These are phyloP conservation scores for Mucuna pruriens DNA, from an alignment of 306 rosid genomes.

Conservation along the genomic window DNA sequence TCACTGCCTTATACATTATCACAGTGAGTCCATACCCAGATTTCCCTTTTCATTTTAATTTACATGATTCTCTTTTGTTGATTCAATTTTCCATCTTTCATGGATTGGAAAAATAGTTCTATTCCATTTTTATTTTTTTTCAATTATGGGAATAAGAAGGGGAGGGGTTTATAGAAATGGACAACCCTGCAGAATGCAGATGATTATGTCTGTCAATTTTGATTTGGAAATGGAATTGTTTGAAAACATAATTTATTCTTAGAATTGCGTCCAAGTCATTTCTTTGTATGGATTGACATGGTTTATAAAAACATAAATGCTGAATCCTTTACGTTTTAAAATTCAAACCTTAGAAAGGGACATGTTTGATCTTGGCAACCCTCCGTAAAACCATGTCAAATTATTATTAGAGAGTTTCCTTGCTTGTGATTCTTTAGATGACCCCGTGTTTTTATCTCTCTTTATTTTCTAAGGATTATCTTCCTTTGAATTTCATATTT, in stretches of 20 bases:
- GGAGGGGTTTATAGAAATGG: background rate
- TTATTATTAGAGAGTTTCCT: background rate
- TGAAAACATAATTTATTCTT: conserved; percentile 7
- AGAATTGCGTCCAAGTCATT: background rate
- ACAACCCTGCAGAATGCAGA: background rate
- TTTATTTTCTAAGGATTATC: background rate
- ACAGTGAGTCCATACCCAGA: conserved; percentile 15
- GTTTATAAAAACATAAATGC: background rate
- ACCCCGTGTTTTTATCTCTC: background rate
- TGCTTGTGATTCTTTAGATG: background rate
- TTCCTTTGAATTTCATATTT: conserved; percentile 4
- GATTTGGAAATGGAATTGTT: background rate
- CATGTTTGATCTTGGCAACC: background rate
- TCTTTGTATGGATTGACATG: background rate
- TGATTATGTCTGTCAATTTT: background rate
- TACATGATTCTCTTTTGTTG: background rate
- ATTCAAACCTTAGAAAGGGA: background rate
- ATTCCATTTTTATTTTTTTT: background rate
- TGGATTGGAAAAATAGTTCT: background rate
- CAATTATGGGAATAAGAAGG: background rate
- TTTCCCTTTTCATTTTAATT: background rate
- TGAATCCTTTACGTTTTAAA: background rate
- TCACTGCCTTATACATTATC: conserved; percentile 5
- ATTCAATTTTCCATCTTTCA: background rate
- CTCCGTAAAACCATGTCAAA: background rate